A percentile compares a stretch with the other conserved stretches of the same genome.
Evolutionary conservation across 345 rosid species (phyloP).

Genomic region (Aquilaria sinensis): DNA sequence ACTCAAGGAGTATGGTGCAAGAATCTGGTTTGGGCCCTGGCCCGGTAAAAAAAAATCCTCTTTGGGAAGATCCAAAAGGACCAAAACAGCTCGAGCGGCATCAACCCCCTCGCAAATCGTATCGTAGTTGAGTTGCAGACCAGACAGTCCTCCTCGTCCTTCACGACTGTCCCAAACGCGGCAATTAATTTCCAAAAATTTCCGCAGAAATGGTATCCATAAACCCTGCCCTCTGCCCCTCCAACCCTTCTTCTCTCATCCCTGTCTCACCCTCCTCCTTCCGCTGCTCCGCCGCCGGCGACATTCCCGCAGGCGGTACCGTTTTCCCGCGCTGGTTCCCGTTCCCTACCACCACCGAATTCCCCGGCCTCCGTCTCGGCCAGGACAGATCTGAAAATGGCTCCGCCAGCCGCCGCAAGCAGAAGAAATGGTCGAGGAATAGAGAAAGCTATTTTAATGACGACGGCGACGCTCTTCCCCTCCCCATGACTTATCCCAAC

Average conservation of each 20-base stretch:
- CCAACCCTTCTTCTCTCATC: conserved; percentile 29
- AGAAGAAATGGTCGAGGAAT: conserved; percentile 69
- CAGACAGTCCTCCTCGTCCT: no score
- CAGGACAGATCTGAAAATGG: conserved; percentile 34
- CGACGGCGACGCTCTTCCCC: conserved; percentile 75
- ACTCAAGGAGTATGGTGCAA: no score
- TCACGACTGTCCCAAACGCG: no score
- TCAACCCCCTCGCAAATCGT: no score
- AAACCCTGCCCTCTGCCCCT: conserved; percentile 41
- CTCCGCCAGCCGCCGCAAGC: conserved; percentile 24
- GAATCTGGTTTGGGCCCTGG: no score
- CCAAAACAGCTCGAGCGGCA: no score
- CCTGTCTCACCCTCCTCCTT: conserved; percentile 29
- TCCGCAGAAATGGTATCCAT: conserved; percentile 41
- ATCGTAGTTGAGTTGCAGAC: no score
- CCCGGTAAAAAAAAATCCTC: no score
- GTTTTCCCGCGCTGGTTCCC: conserved; percentile 43
- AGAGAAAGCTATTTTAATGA: conserved; percentile 73
- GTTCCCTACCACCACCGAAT: conserved; percentile 36
- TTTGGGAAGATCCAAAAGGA: no score
- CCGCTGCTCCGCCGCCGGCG: conserved; percentile 67
- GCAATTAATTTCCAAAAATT: conserved; percentile 2
- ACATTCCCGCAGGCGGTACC: conserved; percentile 42
- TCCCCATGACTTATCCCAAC: conserved; percentile 89
- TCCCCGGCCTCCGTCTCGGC: conserved; percentile 38